Evolutionary conservation across 148 eudicot species (phyloP).

Genomic region (Chenopodium formosanum): DNA sequence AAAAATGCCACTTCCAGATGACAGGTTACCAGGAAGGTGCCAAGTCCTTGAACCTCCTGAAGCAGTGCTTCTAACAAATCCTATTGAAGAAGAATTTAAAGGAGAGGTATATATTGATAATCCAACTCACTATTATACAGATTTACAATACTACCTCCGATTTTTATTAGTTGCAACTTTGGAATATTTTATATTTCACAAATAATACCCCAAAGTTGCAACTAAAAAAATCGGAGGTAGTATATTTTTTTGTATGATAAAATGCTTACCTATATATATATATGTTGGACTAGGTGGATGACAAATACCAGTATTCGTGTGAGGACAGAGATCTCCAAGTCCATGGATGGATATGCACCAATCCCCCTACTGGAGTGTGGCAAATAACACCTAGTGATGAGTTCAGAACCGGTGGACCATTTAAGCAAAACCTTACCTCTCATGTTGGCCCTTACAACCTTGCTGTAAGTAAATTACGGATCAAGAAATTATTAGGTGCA

Average conservation of each 20-base stretch:
- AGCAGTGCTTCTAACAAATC: constrained; percentile 69
- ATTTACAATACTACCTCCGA: no score
- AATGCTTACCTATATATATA: no score
- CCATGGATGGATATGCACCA: constrained; percentile 76
- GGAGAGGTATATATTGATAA: constrained; percentile 35
- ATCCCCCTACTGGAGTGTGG: constrained; percentile 79
- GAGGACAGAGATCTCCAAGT: constrained; percentile 68
- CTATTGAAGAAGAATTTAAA: constrained; percentile 34
- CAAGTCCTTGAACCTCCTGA: constrained; percentile 66
- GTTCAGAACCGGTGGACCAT: constrained; percentile 78
- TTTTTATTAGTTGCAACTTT: no score
- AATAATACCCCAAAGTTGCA: no score
- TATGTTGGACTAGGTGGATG: constrained; percentile 57
- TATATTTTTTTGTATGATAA: no score
- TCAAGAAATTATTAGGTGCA: no score
- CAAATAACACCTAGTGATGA: constrained; percentile 77
- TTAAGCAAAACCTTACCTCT: constrained; percentile 81
- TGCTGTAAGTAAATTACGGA: constrained; percentile 36
- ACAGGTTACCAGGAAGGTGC: constrained; percentile 55
- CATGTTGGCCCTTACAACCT: constrained; percentile 82
- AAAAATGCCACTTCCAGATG: constrained; percentile 82
- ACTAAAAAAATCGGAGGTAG: no score
- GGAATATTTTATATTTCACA: no score
- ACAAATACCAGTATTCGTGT: constrained; percentile 77
- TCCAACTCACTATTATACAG: no score